Percentiles rank a stretch among this genome's conserved stretches.
Evolutionary conservation across 2,329 filamentous ascomycete genomes (phyloP).

Genomic region (Beauveria scarabaeidicola): DNA sequence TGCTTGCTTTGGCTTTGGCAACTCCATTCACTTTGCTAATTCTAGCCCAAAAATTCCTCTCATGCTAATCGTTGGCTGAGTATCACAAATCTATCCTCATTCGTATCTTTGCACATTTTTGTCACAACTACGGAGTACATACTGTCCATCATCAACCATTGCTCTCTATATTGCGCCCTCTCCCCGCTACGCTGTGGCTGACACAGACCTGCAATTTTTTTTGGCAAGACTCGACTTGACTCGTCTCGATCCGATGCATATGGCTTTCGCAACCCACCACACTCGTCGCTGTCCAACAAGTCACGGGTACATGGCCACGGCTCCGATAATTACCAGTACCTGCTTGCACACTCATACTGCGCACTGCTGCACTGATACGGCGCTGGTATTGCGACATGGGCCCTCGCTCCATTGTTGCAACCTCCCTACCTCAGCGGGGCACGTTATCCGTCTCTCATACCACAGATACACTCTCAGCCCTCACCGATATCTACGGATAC

Average conservation of each 20-base stretch:
- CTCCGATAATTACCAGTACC: too few relatives aligned
- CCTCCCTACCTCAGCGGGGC: background rate
- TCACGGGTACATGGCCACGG: too few relatives aligned
- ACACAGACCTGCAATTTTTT: background rate
- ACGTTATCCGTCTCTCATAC: background rate
- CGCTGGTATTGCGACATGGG: constrained; percentile 1
- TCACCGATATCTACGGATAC: background rate
- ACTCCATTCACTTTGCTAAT: background rate
- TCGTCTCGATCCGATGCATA: background rate
- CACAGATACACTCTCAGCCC: background rate
- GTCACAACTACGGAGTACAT: background rate
- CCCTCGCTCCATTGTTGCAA: background rate
- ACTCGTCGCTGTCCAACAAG: too few relatives aligned
- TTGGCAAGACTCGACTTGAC: background rate
- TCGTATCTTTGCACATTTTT: background rate
- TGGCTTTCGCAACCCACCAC: background rate
- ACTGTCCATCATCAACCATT: background rate
- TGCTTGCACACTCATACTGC: background rate
- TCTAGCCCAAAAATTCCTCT: background rate
- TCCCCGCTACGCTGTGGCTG: background rate
- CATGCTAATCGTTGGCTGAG: background rate
- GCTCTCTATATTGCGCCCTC: background rate
- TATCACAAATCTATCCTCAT: background rate
- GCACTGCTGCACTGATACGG: background rate
- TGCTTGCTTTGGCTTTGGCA: too few relatives aligned